Evolutionary conservation across 192 early-diverging fungal species (phyloP).

Genomic region (Coemansia sp.): DNA sequence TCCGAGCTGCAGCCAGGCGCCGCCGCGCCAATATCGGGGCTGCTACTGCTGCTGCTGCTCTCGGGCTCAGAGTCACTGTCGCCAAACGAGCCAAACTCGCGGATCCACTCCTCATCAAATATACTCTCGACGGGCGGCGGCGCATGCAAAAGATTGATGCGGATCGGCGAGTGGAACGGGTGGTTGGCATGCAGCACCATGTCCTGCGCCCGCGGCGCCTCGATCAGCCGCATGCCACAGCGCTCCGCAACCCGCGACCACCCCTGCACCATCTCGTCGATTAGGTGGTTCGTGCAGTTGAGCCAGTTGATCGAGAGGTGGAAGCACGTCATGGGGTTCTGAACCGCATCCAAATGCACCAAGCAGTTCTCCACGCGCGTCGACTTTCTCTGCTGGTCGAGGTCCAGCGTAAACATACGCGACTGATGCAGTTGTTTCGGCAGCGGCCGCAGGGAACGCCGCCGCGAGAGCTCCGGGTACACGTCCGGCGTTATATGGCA

Average conservation of each 20-base stretch:
- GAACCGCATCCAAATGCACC: constrained; percentile 88
- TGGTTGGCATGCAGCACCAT: constrained; percentile 70
- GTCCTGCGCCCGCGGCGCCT: constrained; percentile 69
- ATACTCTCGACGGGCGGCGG: constrained; percentile 66
- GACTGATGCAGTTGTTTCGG: constrained; percentile 64
- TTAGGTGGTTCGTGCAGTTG: constrained; percentile 85
- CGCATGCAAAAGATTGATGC: constrained; percentile 60
- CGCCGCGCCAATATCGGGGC: neutral
- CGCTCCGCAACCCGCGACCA: constrained; percentile 86
- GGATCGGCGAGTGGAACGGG: constrained; percentile 84
- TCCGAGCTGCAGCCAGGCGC: constrained; percentile 1
- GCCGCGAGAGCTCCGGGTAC: constrained; percentile 19
- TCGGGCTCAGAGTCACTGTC: constrained; percentile 37
- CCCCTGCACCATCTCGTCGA: constrained; percentile 81
- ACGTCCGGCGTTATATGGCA: constrained; percentile 25
- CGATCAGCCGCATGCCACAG: constrained; percentile 87
- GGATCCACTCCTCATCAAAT: constrained; percentile 40
- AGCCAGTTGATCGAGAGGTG: constrained; percentile 96
- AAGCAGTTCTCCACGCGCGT: constrained; percentile 81
- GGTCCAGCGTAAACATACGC: constrained; percentile 73
- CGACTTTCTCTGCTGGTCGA: constrained; percentile 80
- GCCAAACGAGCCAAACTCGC: constrained; percentile 29
- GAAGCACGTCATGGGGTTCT: constrained; percentile 88
- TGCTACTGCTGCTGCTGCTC: neutral
- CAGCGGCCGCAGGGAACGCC: constrained; percentile 28